Conservation (phyloP, 106 monocot species). For the Dendrobium nobile region DNA sequence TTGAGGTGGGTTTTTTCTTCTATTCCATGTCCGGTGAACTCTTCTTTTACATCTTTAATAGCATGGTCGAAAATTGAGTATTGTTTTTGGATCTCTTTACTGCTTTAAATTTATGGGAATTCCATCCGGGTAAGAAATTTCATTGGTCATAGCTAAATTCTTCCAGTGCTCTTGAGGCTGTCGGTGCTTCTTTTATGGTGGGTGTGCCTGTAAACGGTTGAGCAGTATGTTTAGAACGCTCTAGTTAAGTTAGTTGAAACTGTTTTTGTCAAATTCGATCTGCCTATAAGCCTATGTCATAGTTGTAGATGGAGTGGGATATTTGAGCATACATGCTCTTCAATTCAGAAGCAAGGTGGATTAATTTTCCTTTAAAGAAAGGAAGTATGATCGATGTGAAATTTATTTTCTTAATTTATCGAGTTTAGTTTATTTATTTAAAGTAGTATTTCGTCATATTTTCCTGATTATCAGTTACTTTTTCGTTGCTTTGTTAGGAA, state of each 20-base stretch:
- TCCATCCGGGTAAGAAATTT: neutral
- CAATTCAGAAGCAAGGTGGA: neutral
- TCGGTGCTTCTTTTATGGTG: neutral
- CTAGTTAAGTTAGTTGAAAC: neutral
- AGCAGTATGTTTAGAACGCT: neutral
- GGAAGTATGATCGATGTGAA: neutral
- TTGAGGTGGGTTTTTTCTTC: neutral
- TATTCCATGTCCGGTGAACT: neutral
- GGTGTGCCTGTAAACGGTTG: neutral
- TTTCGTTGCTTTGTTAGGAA: constrained; percentile 17
- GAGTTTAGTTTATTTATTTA: neutral
- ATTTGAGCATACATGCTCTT: neutral
- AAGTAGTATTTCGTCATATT: neutral
- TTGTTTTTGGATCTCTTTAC: neutral
- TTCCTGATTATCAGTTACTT: neutral
- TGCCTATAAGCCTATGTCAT: neutral
- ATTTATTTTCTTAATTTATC: neutral
- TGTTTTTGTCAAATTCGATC: neutral
- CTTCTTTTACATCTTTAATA: neutral
- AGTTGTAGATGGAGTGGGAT: neutral
- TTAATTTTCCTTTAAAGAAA: neutral
- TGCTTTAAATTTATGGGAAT: neutral
- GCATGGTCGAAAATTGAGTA: neutral
- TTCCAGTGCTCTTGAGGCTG: neutral
- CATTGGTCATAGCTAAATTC: neutral